A percentile compares a stretch with the other conserved stretches of the same genome.
These are phyloP conservation scores for Ophiostoma australiae DNA, from an alignment of 2,329 filamentous ascomycete genomes.

Conservation along the genomic window DNA sequence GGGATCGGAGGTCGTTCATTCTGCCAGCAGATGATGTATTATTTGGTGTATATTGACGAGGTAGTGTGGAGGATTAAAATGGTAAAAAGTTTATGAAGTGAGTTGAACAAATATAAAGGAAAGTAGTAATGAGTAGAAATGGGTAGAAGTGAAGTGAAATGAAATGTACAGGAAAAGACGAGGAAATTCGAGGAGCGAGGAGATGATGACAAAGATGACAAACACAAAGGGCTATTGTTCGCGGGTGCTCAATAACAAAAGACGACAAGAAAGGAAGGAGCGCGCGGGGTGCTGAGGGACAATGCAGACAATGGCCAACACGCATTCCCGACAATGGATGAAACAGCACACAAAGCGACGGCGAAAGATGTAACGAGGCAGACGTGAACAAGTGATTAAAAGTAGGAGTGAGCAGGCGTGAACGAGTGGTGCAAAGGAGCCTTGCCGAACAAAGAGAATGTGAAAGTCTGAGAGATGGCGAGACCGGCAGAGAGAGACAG, in stretches of 20 bases:
- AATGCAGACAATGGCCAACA: conserved; percentile 17
- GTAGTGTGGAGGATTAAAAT: neutral
- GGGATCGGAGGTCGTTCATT: conserved; percentile 31
- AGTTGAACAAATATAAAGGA: neutral
- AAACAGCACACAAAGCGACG: neutral
- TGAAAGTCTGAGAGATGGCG: neutral
- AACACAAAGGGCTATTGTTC: conserved; percentile 2
- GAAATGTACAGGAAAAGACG: neutral
- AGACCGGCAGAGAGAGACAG: too few relatives aligned
- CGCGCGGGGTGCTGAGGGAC: neutral
- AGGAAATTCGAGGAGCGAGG: neutral
- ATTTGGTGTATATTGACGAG: neutral
- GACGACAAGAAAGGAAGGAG: neutral
- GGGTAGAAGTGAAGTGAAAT: neutral
- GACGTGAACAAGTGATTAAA: neutral
- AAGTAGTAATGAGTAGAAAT: neutral
- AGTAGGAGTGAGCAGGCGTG: neutral
- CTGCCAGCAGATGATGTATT: neutral
- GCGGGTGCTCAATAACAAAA: neutral
- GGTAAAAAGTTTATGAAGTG: neutral
- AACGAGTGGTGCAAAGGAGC: neutral
- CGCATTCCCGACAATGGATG: neutral
- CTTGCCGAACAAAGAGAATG: neutral
- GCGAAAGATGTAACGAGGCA: neutral
- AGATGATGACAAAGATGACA: neutral